These are phyloP conservation scores for Corchorus capsularis DNA, from an alignment of 345 rosid species.

Conservation along the genomic window DNA sequence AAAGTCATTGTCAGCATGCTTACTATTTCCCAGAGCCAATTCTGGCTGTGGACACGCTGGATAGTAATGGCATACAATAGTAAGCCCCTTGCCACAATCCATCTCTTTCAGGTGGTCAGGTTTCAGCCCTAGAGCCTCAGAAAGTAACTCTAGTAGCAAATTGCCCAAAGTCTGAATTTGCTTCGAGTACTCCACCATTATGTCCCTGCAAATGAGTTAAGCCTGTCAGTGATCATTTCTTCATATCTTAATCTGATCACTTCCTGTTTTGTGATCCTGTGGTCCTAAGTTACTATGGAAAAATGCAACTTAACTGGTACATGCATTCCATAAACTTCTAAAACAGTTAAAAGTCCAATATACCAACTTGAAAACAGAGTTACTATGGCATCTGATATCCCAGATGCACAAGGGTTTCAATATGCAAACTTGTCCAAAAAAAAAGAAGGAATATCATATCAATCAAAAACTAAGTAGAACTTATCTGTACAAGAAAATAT, in stretches of 20 bases:
- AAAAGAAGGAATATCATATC: neutral
- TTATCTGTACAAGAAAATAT: neutral
- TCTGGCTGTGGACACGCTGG: slow-evolving; percentile 18
- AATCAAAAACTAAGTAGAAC: neutral
- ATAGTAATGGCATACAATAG: slow-evolving; percentile 14
- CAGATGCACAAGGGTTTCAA: neutral
- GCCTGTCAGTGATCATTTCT: neutral
- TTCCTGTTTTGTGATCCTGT: neutral
- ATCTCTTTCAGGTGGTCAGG: slow-evolving; percentile 41
- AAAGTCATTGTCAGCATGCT: slow-evolving; percentile 18
- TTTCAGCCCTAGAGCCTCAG: slow-evolving; percentile 58
- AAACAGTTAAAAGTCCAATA: neutral
- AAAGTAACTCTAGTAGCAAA: slow-evolving; percentile 40
- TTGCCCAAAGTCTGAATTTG: slow-evolving; percentile 38
- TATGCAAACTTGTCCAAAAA: neutral
- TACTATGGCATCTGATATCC: neutral
- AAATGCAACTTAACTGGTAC: neutral
- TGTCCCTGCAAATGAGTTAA: slow-evolving; percentile 36
- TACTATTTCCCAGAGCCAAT: slow-evolving; percentile 17
- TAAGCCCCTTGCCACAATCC: slow-evolving; percentile 39
- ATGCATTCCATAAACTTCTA: neutral
- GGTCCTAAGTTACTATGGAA: neutral
- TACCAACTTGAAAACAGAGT: neutral
- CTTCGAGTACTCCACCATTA: slow-evolving; percentile 42
- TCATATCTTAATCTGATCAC: neutral